A percentile compares a stretch with the other conserved stretches of the same genome.
Evolutionary conservation across 805 yeast species (phyloP).

Genomic region (Pichia heedii): DNA sequence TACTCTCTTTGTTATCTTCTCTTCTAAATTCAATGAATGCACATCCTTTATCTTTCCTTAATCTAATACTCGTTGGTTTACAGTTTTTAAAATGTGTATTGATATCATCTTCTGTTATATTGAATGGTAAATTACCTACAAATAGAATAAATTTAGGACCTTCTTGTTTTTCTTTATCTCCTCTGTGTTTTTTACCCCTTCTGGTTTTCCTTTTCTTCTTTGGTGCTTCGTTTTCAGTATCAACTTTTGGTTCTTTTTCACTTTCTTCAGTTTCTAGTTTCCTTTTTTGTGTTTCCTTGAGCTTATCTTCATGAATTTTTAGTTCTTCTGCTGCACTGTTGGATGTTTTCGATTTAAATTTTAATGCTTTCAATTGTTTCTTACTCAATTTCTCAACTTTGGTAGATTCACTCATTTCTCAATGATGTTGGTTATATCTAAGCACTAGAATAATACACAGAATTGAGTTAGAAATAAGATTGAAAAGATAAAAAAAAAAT

Average conservation of each 20-base stretch:
- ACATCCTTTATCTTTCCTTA: constrained; percentile 80
- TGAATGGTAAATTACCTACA: constrained; percentile 84
- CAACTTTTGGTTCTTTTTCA: constrained; percentile 14
- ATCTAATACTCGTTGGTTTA: constrained; percentile 66
- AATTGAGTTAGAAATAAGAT: too few relatives aligned
- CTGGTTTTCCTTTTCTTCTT: constrained; percentile 67
- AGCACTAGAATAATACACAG: too few relatives aligned
- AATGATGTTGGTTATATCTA: too few relatives aligned
- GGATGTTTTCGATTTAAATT: constrained; percentile 35
- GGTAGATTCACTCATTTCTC: too few relatives aligned
- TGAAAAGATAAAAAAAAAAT: too few relatives aligned
- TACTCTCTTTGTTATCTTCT: constrained; percentile 44
- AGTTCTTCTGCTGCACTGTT: constrained; percentile 30
- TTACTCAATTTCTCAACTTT: constrained; percentile 44
- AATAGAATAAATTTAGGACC: constrained; percentile 73
- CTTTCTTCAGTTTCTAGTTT: constrained; percentile 23
- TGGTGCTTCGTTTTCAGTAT: constrained; percentile 22
- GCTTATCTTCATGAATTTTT: constrained; percentile 19
- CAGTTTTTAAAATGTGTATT: constrained; percentile 63
- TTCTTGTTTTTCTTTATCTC: constrained; percentile 23
- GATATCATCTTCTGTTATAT: constrained; percentile 52
- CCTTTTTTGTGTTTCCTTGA: constrained; percentile 13
- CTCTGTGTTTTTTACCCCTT: constrained; percentile 67
- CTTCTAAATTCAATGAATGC: constrained; percentile 77
- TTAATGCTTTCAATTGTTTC: constrained; percentile 55